Percentiles rank a stretch among this genome's conserved stretches.
These are phyloP conservation scores for Glebionis coronaria DNA, from an alignment of 129 eudicot genomes.

Conservation along the genomic window DNA sequence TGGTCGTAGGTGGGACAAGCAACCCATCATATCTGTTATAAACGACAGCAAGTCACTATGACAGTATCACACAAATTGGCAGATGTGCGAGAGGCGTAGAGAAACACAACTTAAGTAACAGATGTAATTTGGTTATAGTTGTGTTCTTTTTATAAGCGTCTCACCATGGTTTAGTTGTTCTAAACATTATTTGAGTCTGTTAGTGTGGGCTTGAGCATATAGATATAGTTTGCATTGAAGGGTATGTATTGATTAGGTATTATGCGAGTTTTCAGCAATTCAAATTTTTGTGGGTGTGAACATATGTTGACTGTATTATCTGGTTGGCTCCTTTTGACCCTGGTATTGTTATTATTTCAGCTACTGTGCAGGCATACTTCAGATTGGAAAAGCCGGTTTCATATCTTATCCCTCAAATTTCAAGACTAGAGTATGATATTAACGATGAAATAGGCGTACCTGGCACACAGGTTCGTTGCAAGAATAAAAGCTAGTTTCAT, in stretches of 20 bases:
- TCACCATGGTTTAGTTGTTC: too few species aligned
- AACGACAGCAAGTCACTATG: not conserved
- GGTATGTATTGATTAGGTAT: too few species aligned
- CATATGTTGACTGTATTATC: slow-evolving; percentile 2
- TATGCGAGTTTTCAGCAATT: too few species aligned
- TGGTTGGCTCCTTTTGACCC: not conserved
- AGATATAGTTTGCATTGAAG: too few species aligned
- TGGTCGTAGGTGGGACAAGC: slow-evolving; percentile 13
- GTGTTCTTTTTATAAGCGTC: too few species aligned
- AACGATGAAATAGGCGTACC: slow-evolving; percentile 68
- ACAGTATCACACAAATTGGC: not conserved
- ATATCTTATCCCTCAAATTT: slow-evolving; percentile 53
- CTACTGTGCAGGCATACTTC: slow-evolving; percentile 65
- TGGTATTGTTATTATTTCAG: slow-evolving; percentile 38
- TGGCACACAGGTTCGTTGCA: slow-evolving; percentile 50
- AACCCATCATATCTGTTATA: slow-evolving; percentile 3
- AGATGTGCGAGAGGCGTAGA: not conserved
- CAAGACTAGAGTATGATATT: slow-evolving; percentile 70
- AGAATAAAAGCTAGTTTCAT: not conserved
- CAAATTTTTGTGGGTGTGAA: too few species aligned
- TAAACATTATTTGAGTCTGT: too few species aligned
- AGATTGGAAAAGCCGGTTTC: slow-evolving; percentile 59
- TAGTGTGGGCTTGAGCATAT: too few species aligned
- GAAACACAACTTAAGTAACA: not conserved
- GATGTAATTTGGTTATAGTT: too few species aligned